A percentile compares a stretch with the other conserved stretches of the same genome.
phyloP scores from a whole-genome alignment of 176 grass and related monocot species.

The Hordeum vulgare region DNA sequence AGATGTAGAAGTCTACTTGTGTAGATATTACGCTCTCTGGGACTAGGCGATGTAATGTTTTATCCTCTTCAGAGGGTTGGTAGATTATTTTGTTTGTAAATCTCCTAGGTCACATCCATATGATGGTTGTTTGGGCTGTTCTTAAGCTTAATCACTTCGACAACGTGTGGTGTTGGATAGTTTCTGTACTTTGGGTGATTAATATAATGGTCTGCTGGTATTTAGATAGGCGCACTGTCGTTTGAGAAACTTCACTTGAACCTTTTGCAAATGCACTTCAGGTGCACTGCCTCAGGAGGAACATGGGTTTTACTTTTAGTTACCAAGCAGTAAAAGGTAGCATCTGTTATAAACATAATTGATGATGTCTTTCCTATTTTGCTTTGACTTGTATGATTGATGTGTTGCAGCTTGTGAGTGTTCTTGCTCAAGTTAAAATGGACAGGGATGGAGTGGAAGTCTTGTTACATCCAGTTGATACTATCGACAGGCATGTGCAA shows the following conservation, averaged over 20 bases:
- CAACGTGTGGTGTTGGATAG: not conserved
- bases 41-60: not conserved
- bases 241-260: not conserved
- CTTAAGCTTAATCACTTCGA: not conserved
- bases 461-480: conserved; percentile 51
- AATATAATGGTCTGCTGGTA: not conserved
- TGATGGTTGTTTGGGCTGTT: not conserved
- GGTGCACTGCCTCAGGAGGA: not conserved
- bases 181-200: not conserved
- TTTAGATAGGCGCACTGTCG: not conserved
- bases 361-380: conserved; percentile 1
- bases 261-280: conserved; percentile 9
- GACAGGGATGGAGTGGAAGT: conserved; percentile 68
- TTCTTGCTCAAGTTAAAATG: conserved; percentile 77
- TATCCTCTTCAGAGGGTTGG: not conserved
- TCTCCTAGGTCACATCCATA: not conserved
- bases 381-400: not conserved
- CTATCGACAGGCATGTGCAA: conserved; percentile 45
- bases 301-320: not conserved
- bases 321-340: not conserved
- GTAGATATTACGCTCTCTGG: not conserved
- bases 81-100: not conserved
- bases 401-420: conserved; percentile 61
- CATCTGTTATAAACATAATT: not conserved
- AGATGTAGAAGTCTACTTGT: not conserved